Percentiles rank a stretch among this genome's conserved stretches.
Evolutionary conservation across 2,329 filamentous ascomycete species (phyloP).

Genomic region (Coniella vitis): DNA sequence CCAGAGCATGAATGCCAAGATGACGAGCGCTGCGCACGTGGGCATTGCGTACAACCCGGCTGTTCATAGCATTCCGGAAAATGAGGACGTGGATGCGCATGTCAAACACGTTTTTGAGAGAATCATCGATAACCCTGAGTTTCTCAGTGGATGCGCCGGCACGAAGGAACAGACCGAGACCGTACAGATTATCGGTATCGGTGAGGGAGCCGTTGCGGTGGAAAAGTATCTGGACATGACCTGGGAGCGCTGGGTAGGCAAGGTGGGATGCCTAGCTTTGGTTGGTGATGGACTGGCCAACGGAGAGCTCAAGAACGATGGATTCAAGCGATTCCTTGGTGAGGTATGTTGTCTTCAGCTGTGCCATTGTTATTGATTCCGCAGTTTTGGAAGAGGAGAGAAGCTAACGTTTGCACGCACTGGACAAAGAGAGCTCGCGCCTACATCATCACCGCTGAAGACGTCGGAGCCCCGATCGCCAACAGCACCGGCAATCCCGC

Average conservation of each 20-base stretch:
- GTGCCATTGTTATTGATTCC: not conserved
- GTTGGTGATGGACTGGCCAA: slow-evolving; percentile 40
- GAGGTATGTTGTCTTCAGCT: slow-evolving; percentile 34
- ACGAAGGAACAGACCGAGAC: slow-evolving; percentile 35
- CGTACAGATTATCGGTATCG: slow-evolving; percentile 65
- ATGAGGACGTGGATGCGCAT: slow-evolving; percentile 53
- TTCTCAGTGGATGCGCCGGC: slow-evolving; percentile 26
- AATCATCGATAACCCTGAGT: slow-evolving; percentile 40
- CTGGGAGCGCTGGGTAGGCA: slow-evolving; percentile 38
- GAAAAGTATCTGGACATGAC: slow-evolving; percentile 51
- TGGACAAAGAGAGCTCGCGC: slow-evolving; percentile 48
- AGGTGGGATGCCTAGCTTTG: slow-evolving; percentile 42
- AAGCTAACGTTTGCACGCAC: slow-evolving; percentile 17
- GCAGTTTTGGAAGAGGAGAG: not conserved
- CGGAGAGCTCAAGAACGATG: slow-evolving; percentile 33
- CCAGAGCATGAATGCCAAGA: slow-evolving; percentile 52
- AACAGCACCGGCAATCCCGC: slow-evolving; percentile 42
- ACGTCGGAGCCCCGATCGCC: slow-evolving; percentile 45
- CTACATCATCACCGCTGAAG: slow-evolving; percentile 49
- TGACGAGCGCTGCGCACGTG: slow-evolving; percentile 55
- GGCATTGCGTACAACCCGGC: slow-evolving; percentile 43
- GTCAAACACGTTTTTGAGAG: slow-evolving; percentile 59
- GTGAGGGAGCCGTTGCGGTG: slow-evolving; percentile 55
- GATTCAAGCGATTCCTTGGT: slow-evolving; percentile 43
- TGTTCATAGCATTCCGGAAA: slow-evolving; percentile 57